Conservation (phyloP, 2,329 filamentous ascomycete species). For the Botrytis paeoniae region DNA sequence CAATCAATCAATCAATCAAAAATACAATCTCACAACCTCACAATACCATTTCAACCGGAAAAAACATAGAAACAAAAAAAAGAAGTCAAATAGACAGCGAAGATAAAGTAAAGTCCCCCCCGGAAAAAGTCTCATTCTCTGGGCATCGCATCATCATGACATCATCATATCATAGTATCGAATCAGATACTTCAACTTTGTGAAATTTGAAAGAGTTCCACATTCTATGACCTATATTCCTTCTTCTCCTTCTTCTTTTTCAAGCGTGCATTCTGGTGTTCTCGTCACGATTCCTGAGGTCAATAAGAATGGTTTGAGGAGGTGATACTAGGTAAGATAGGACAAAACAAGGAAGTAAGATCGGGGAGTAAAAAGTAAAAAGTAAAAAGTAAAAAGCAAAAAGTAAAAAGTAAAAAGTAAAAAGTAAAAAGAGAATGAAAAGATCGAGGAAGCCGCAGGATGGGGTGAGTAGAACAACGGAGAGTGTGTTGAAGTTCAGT, state of each 20-base stretch:
- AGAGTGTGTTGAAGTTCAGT: background rate
- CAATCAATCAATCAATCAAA: background rate
- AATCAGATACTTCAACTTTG: background rate
- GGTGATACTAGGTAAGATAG: too few species aligned
- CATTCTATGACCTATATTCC: background rate
- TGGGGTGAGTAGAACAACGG: too few species aligned
- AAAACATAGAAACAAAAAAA: too few species aligned
- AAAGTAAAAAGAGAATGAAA: background rate
- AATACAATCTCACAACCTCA: too few species aligned
- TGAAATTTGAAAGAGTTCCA: background rate
- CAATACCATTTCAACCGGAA: too few species aligned
- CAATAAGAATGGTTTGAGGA: rapidly evolving
- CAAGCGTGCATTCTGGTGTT: background rate
- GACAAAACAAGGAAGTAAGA: too few species aligned
- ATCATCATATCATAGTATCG: background rate
- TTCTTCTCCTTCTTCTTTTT: background rate
- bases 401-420: too few species aligned
- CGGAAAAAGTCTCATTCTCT: background rate
- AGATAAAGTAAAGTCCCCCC: background rate
- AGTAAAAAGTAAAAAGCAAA: too few species aligned
- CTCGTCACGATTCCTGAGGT: background rate
- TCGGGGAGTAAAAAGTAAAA: too few species aligned
- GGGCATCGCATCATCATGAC: rapidly evolving
- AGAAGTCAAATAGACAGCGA: background rate
- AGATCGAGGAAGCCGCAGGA: too few species aligned